A percentile compares a stretch with the other conserved stretches of the same genome.
These are phyloP conservation scores for Zea mays DNA, from an alignment of 176 grass and related monocot genomes.

Conservation along the genomic window Zm-B73-REFERENCE-NAM-5.0 NC_050104.1:47331501-47332000, in stretches of 20 bases:
- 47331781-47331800: not conserved
- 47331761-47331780: not conserved
- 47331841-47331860: conserved; percentile 58
- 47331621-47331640: conserved; percentile 67
- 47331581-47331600: not conserved
- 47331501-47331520: conserved; percentile 83
- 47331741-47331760: conserved; percentile 48
- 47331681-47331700: conserved; percentile 88
- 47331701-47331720: conserved; percentile 90
- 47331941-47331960: conserved; percentile 55
- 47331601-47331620: not conserved
- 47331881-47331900: conserved; percentile 90
- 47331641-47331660: conserved; percentile 61
- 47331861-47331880: conserved; percentile 99
- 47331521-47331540: conserved; percentile 70
- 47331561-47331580: no score
- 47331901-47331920: conserved; percentile 77
- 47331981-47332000: not conserved
- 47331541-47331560: not conserved
- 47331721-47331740: conserved; percentile 94
- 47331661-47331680: conserved; percentile 63
- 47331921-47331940: conserved; percentile 83
- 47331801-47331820: not conserved
- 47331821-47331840: not conserved
- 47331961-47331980: not conserved